A percentile compares a stretch with the other conserved stretches of the same genome.
Evolutionary conservation across 2,329 filamentous ascomycete genomes (phyloP).

Genomic region (Orbilia blumenaviensis): DNA sequence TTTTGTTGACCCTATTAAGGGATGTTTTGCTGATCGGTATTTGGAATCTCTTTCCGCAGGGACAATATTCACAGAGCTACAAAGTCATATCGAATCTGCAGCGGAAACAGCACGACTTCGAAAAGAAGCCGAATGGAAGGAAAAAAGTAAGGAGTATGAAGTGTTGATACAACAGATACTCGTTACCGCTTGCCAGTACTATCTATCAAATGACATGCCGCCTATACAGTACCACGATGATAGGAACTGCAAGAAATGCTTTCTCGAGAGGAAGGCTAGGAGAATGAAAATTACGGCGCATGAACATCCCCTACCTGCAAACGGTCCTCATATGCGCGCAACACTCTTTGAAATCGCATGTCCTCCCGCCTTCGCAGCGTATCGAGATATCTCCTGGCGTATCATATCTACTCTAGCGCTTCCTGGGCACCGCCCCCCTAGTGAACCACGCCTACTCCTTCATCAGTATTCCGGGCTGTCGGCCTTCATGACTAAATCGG

Average conservation of each 20-base stretch:
- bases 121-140: conserved; percentile 62
- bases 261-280: conserved; percentile 57
- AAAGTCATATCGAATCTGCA: conserved; percentile 59
- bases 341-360: conserved; percentile 63
- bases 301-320: conserved; percentile 62
- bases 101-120: conserved; percentile 57
- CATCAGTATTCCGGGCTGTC: conserved; percentile 59
- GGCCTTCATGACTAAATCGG: conserved; percentile 52
- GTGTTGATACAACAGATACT: conserved; percentile 60
- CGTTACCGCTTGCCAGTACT: conserved; percentile 59
- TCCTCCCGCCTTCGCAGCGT: conserved; percentile 60
- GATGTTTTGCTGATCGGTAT: conserved; percentile 65
- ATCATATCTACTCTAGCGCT: conserved; percentile 57
- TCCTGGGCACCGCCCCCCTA: conserved; percentile 6
- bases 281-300: conserved; percentile 61
- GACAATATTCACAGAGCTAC: conserved; percentile 58
- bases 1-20: conserved; percentile 62
- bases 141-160: conserved; percentile 60
- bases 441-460: conserved; percentile 58
- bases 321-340: conserved; percentile 58
- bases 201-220: conserved; percentile 53
- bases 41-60: conserved; percentile 59
- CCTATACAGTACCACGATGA: conserved; percentile 59
- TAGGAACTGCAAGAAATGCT: conserved; percentile 61
- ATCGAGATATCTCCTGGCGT: conserved; percentile 63